Evolutionary conservation across 2,329 filamentous ascomycete genomes (phyloP).

Genomic region (Fusarium miscanthi): DNA sequence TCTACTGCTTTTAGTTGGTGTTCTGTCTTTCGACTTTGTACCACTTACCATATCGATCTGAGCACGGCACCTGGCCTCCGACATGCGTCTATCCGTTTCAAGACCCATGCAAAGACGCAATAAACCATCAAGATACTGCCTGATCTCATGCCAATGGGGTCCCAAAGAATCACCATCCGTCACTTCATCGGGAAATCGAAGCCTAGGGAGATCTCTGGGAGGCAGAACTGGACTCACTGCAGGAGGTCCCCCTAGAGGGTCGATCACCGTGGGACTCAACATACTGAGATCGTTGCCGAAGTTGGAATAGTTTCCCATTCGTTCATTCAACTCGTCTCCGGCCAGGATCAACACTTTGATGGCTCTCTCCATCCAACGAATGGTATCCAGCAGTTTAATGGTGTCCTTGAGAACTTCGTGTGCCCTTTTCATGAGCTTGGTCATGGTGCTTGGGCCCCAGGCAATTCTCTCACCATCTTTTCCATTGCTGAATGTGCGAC

Average conservation of each 20-base stretch:
- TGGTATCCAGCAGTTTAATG: conserved; percentile 58
- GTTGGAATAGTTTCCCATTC: conserved; percentile 39
- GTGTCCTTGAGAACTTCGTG: conserved; percentile 59
- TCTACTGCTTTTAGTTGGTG: conserved; percentile 44
- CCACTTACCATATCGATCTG: conserved; percentile 58
- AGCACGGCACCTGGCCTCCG: conserved; percentile 58
- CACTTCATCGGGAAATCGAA: conserved; percentile 28
- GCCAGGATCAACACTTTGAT: conserved; percentile 57
- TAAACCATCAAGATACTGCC: conserved; percentile 59
- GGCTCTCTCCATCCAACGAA: conserved; percentile 60
- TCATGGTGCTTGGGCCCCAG: conserved; percentile 57
- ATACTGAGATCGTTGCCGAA: conserved; percentile 42
- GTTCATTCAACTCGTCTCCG: conserved; percentile 56
- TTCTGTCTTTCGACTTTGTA: too few relatives aligned
- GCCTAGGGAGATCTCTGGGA: conserved; percentile 30
- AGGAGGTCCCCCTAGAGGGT: conserved; percentile 37
- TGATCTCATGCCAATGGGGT: conserved; percentile 59
- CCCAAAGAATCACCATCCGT: conserved; percentile 47
- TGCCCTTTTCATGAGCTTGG: conserved; percentile 60
- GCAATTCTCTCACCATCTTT: conserved; percentile 40
- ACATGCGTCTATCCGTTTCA: conserved; percentile 59
- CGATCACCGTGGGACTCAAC: conserved; percentile 41
- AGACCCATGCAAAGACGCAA: conserved; percentile 57
- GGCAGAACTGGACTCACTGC: conserved; percentile 44
- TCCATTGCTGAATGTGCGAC: conserved; percentile 39